Evolutionary conservation across 331 rosid genomes (phyloP).

Genomic region (Telfairia occidentalis): DNA sequence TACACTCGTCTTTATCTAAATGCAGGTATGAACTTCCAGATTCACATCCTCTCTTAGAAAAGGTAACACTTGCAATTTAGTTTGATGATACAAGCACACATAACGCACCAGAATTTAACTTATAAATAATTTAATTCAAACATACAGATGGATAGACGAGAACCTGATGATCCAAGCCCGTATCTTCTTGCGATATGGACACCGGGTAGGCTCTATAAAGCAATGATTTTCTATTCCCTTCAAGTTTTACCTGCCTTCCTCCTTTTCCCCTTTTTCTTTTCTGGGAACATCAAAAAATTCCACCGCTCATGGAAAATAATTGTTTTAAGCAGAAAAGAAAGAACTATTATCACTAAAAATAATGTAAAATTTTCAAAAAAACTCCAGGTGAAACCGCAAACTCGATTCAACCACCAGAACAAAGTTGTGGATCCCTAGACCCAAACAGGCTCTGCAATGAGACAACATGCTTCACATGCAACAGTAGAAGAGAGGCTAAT

Average conservation of each 20-base stretch:
- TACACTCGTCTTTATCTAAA: conserved; percentile 16
- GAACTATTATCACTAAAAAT: not conserved
- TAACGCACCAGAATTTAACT: conserved; percentile 10
- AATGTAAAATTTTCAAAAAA: not conserved
- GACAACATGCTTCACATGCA: conserved; percentile 61
- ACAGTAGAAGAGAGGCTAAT: conserved; percentile 56
- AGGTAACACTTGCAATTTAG: conserved; percentile 30
- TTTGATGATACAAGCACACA: conserved; percentile 9
- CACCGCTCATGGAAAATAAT: not conserved
- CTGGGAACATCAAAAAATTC: not conserved
- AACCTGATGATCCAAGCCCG: conserved; percentile 94
- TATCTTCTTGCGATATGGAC: conserved; percentile 96
- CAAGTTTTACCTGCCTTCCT: not conserved
- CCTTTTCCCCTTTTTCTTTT: not conserved
- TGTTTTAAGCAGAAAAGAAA: not conserved
- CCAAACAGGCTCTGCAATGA: conserved; percentile 44
- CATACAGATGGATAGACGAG: conserved; percentile 68
- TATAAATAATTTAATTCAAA: conserved; percentile 7
- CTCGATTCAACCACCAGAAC: conserved; percentile 56
- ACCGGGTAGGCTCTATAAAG: conserved; percentile 49
- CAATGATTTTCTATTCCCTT: not conserved
- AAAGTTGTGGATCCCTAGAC: conserved; percentile 49
- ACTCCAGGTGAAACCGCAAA: conserved; percentile 65
- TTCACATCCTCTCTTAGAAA: conserved; percentile 76
- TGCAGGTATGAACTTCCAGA: conserved; percentile 97